A percentile compares a stretch with the other conserved stretches of the same genome.
Evolutionary conservation across 1,284 basidiomycete species (phyloP).

Genomic region (Dichomitus squalens): DNA sequence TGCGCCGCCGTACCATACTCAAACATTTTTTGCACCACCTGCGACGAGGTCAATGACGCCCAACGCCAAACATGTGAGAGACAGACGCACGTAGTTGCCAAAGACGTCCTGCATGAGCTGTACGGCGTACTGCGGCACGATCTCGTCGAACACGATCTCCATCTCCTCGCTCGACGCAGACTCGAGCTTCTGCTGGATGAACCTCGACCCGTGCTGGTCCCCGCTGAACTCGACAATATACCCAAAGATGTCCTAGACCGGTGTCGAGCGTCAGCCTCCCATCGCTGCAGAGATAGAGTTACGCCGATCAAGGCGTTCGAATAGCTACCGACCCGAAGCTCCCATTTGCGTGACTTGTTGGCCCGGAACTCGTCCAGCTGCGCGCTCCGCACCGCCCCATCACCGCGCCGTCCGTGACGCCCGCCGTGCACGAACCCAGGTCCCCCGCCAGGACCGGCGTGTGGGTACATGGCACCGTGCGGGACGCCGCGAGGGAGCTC

Average conservation of each 20-base stretch:
- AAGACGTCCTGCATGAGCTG: slow-evolving; percentile 94
- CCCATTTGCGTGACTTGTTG: slow-evolving; percentile 81
- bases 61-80: slow-evolving; percentile 7
- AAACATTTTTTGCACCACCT: slow-evolving; percentile 96
- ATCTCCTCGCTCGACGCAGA: slow-evolving; percentile 77
- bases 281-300: slow-evolving; percentile 12
- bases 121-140: slow-evolving; percentile 76
- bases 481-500: slow-evolving; percentile 52
- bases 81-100: slow-evolving; percentile 84
- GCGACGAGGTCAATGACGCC: slow-evolving; percentile 3
- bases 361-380: slow-evolving; percentile 85
- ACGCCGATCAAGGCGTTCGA: neutral
- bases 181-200: slow-evolving; percentile 88
- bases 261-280: slow-evolving; percentile 13
- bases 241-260: slow-evolving; percentile 78
- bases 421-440: slow-evolving; percentile 36
- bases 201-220: slow-evolving; percentile 93
- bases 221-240: slow-evolving; percentile 91
- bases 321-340: slow-evolving; percentile 60
- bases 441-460: slow-evolving; percentile 9
- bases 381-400: slow-evolving; percentile 60
- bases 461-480: slow-evolving; percentile 43
- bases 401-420: slow-evolving; percentile 36
- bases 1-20: slow-evolving; percentile 86
- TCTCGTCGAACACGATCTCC: slow-evolving; percentile 87